Base-by-base conservation (phyloP, 129 eudicot species). In the Arctium minus region DNA sequence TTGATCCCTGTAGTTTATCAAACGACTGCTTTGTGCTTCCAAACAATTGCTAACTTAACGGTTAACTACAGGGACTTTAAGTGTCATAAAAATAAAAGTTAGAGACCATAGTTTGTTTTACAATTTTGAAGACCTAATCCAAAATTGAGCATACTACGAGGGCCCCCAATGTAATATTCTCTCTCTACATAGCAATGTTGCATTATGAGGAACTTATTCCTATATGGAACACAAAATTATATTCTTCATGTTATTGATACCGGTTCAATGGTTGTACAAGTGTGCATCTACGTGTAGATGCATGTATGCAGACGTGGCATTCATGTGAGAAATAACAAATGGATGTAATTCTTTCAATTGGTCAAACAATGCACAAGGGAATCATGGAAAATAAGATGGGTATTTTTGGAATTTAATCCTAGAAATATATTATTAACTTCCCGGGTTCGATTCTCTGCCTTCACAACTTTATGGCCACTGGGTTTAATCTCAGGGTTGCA, bases 171-270 rank as follows among this genome's bases (percentile, higher is more conserved):
- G 27, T 22, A 22, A 22, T 22, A 22, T 22, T 22, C 27, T 22
- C 27, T 22, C 27, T 22, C 27, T 22, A 22, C 27, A 22, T 80
- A 39, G 64, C 83, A 81, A 83, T 87, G 83, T 72, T 84, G 83
- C 83, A 78, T 84, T 86, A 83, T 68, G 84, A 88, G 87, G 91
- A 88, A 87, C 84, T 81, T 82, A 92, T 92, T 90, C 94, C 85
- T 39, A 40, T 30, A 62, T 76, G 67, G 85, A 82, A 89, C 80
- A 78, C 83, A 84, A 37, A 38, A 62, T 62, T 65, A 67, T 69
- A 79, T 84, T 84, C 86, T 67, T 72, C 60, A 33, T 33, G 36
- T 73, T 72, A 53, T 78, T 78, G 78, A 85, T 84, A 83, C 90
- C 74, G 33, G 75, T 73, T 79, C 48, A 39, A 40, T 83, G 81